These are phyloP conservation scores for Retiboletus flavoniger DNA, from an alignment of 1,284 basidiomycete genomes.

Conservation along the genomic window DNA sequence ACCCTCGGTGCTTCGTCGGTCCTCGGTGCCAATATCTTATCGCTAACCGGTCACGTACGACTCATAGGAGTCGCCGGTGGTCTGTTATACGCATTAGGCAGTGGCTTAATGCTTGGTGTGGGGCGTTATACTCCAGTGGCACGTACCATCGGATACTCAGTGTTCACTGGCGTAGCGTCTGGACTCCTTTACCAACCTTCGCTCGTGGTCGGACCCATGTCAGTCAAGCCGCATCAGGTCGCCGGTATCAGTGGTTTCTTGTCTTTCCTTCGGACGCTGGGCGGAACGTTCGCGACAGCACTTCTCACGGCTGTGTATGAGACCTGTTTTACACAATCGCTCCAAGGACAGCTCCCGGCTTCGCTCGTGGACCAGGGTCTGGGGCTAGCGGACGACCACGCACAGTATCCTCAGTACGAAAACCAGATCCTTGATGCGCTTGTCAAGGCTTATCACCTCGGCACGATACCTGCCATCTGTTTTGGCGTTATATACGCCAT, in stretches of 20 bases:
- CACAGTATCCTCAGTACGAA: constrained; percentile 35
- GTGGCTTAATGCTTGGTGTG: constrained; percentile 32
- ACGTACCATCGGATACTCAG: constrained; percentile 33
- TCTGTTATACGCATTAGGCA: constrained; percentile 31
- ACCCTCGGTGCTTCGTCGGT: constrained; percentile 35
- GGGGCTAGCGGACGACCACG: constrained; percentile 29
- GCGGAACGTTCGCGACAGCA: constrained; percentile 38
- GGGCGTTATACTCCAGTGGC: constrained; percentile 30
- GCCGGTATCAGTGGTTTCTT: constrained; percentile 38
- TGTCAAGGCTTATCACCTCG: constrained; percentile 35
- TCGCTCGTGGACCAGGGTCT: constrained; percentile 33
- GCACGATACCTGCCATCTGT: constrained; percentile 34
- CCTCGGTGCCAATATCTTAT: constrained; percentile 33
- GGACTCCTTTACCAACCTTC: constrained; percentile 36
- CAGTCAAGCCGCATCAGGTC: constrained; percentile 34
- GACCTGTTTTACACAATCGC: constrained; percentile 32
- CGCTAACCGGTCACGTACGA: constrained; percentile 32
- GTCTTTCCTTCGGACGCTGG: constrained; percentile 35
- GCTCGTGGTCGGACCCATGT: constrained; percentile 37
- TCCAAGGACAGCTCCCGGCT: constrained; percentile 27
- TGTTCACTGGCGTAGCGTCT: constrained; percentile 32
- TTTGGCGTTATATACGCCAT: constrained; percentile 34
- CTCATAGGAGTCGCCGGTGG: constrained; percentile 32
- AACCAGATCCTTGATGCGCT: constrained; percentile 33
- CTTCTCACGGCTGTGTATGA: constrained; percentile 35